A percentile compares a stretch with the other conserved stretches of the same genome.
Conservation (phyloP, 1,284 basidiomycete genomes). For the Laetiporus sulphureus region DNA sequence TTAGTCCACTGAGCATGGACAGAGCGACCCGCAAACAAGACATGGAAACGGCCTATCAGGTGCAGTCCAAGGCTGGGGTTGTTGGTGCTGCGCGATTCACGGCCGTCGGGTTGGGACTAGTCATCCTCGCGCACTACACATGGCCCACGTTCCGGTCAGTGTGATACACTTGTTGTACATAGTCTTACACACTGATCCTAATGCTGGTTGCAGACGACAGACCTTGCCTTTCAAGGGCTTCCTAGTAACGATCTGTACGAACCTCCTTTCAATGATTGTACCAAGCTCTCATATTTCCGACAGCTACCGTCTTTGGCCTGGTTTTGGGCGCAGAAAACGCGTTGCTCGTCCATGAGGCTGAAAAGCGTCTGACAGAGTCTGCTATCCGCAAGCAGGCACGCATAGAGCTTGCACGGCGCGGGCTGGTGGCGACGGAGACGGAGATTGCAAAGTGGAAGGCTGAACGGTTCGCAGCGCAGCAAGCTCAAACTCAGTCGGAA, state of each 20-base stretch:
- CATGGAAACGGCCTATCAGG: conserved; percentile 21
- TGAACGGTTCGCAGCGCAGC: conserved; percentile 12
- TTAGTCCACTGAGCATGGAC: conserved; percentile 17
- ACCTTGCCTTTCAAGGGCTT: conserved; percentile 79
- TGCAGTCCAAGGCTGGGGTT: conserved; percentile 19
- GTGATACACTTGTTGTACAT: conserved; percentile 1
- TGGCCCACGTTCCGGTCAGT: conserved; percentile 74
- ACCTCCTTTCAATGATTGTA: conserved; percentile 13
- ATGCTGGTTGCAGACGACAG: conserved; percentile 48
- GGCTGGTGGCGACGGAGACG: conserved; percentile 75
- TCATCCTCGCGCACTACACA: conserved; percentile 62
- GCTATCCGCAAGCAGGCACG: conserved; percentile 67
- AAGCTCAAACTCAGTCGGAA: conserved; percentile 1
- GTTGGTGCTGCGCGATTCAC: conserved; percentile 56
- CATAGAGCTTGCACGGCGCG: conserved; percentile 65
- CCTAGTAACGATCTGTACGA: conserved; percentile 49
- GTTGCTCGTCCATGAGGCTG: conserved; percentile 63
- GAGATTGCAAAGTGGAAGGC: conserved; percentile 79
- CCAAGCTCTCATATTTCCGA: conserved; percentile 1
- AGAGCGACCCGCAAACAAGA: conserved; percentile 20
- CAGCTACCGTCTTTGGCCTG: conserved; percentile 62
- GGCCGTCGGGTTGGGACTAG: conserved; percentile 50
- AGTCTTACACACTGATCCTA: not conserved
- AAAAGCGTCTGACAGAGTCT: conserved; percentile 61
- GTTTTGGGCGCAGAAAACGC: conserved; percentile 73